Percentiles rank a stretch among this genome's conserved stretches.
phyloP scores from a whole-genome alignment of 768 basidiomycete genomes.

The Podaxis sp. region DNA sequence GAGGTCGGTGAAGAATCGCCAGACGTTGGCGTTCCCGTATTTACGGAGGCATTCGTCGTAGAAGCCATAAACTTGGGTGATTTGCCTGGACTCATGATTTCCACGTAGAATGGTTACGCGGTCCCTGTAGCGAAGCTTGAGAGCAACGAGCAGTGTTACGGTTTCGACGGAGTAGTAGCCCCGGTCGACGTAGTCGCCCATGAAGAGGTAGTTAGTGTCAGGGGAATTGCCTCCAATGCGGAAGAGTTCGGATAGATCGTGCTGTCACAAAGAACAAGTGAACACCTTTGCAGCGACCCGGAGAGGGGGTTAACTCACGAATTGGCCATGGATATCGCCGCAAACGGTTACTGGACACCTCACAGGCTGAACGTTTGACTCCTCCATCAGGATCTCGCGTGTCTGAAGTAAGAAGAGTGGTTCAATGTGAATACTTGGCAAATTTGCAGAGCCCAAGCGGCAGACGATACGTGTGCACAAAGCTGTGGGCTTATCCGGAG shows the following conservation, averaged over 20 bases:
- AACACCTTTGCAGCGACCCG: constrained; percentile 3
- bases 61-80: constrained; percentile 99
- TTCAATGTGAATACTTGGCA: constrained; percentile 4
- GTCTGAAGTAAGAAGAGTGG: constrained; percentile 52
- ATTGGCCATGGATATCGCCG: constrained; percentile 99
- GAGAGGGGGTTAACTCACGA: constrained; percentile 60
- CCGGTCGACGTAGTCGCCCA: constrained; percentile 99
- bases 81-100: constrained; percentile 98
- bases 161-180: constrained; percentile 99
- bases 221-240: constrained; percentile 98
- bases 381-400: constrained; percentile 97
- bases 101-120: constrained; percentile 97
- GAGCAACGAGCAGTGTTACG: constrained; percentile 92
- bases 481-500: constrained; percentile 16
- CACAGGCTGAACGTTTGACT: constrained; percentile 98
- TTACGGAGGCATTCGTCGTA: constrained; percentile 99
- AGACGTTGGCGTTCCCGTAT: constrained; percentile 99
- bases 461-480: constrained; percentile 5
- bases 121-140: constrained; percentile 97
- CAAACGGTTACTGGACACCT: constrained; percentile 99
- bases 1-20: constrained; percentile 98
- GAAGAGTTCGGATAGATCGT: constrained; percentile 98
- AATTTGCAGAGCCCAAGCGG: constrained; percentile 9
- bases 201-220: constrained; percentile 99
- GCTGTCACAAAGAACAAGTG: constrained; percentile 43